phyloP scores from a whole-genome alignment of 352 stramenopile genomes.

The Pythium angustatum region DNA sequence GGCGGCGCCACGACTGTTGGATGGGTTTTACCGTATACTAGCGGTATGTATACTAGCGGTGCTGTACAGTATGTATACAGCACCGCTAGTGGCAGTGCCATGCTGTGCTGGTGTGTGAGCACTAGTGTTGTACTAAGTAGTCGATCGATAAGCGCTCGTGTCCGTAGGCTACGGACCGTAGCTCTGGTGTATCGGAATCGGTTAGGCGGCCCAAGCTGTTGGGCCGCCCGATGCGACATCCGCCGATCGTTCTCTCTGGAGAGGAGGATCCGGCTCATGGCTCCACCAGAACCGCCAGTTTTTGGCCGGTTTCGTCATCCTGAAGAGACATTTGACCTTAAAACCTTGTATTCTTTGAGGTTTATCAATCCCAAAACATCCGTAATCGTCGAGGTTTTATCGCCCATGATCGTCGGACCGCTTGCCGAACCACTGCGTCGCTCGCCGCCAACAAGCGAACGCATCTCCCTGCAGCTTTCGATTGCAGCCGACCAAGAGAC shows the following conservation, averaged over 20 bases:
- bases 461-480: not conserved
- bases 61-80: too few species aligned
- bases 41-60: too few species aligned
- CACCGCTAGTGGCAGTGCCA: too few species aligned
- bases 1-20: too few species aligned
- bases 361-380: not conserved
- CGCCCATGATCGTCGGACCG: not conserved
- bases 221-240: not conserved
- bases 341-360: constrained; percentile 11
- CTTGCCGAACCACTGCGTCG: constrained; percentile 5
- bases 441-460: not conserved
- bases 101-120: too few species aligned
- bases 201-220: too few species aligned
- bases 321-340: constrained; percentile 1
- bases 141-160: not conserved
- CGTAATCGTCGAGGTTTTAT: constrained; percentile 8
- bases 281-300: not conserved
- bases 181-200: too few species aligned
- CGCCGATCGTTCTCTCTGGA: not conserved
- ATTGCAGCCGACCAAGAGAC: constrained; percentile 5
- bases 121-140: too few species aligned
- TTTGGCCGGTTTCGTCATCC: constrained; percentile 7
- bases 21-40: too few species aligned
- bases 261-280: not conserved
- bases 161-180: too few species aligned